phyloP scores from a whole-genome alignment of 1,139 yeast genomes.

The Suhomyces guaymorum region DNA sequence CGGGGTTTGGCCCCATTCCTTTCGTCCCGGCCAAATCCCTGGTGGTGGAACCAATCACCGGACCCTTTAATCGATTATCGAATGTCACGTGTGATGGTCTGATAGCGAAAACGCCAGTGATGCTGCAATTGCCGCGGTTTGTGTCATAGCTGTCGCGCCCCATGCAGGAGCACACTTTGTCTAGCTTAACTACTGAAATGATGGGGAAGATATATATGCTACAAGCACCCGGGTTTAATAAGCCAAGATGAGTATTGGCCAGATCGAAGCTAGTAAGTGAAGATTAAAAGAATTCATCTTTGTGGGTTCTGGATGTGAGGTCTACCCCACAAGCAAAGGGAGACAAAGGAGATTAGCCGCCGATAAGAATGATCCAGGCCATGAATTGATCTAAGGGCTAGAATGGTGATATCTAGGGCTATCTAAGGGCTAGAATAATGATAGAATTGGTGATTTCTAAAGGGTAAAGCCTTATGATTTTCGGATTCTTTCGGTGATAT shows the following conservation, averaged over 20 bases:
- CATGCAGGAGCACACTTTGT: slow-evolving; percentile 7
- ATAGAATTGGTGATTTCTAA: too few relatives aligned
- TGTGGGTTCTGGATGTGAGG: too few relatives aligned
- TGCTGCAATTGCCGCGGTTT: too few relatives aligned
- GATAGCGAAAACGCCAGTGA: slow-evolving; percentile 12
- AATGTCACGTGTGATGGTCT: slow-evolving; percentile 25
- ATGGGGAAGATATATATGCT: slow-evolving; percentile 7
- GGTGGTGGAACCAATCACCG: slow-evolving; percentile 10
- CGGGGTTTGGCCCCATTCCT: too few relatives aligned
- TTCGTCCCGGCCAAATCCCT: background rate
- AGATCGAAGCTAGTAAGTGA: slow-evolving; percentile 19
- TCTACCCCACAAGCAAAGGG: background rate
- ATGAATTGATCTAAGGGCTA: too few relatives aligned
- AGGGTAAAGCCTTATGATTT: too few relatives aligned
- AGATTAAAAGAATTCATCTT: background rate
- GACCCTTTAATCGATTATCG: slow-evolving; percentile 13
- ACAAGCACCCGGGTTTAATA: slow-evolving; percentile 1
- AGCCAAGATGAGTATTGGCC: slow-evolving; percentile 17
- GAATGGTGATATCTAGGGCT: too few relatives aligned
- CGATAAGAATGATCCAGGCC: too few relatives aligned
- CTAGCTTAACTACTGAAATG: slow-evolving; percentile 1
- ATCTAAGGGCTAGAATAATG: too few relatives aligned
- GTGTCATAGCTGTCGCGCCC: slow-evolving; percentile 4
- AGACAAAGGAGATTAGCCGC: too few relatives aligned
- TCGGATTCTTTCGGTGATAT: too few relatives aligned